phyloP scores from a whole-genome alignment of 129 eudicot genomes.

The Artemisia annua region DNA sequence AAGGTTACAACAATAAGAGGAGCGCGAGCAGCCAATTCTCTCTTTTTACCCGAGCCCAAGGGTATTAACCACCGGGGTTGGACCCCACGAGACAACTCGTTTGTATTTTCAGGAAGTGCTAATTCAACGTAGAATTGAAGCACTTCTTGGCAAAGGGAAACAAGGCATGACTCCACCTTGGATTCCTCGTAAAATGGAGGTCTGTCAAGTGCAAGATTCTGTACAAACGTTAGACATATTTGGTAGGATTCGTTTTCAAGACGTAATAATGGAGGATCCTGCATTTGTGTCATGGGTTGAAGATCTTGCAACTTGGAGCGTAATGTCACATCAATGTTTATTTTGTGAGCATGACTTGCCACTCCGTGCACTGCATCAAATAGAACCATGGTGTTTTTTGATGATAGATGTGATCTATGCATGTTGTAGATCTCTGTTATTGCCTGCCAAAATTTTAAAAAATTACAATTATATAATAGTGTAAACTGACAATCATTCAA shows the following conservation, averaged over 20 bases:
- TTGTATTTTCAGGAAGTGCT: conserved; percentile 41
- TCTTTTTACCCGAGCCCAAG: conserved; percentile 72
- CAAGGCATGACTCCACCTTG: conserved; percentile 71
- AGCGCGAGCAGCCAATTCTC: conserved; percentile 82
- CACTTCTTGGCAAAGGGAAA: conserved; percentile 75
- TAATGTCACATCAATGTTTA: conserved; percentile 51
- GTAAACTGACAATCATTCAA: background rate
- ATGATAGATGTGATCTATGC: conserved; percentile 64
- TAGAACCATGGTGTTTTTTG: conserved; percentile 49
- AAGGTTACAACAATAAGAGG: conserved; percentile 74
- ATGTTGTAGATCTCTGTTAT: conserved; percentile 77
- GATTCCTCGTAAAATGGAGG: conserved; percentile 54
- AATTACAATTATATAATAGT: background rate
- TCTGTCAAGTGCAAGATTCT: conserved; percentile 64
- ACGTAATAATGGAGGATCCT: conserved; percentile 91
- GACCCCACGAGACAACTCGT: conserved; percentile 32
- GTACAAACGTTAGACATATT: conserved; percentile 70
- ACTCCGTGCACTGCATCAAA: conserved; percentile 66
- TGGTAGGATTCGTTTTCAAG: conserved; percentile 93
- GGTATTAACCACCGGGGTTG: conserved; percentile 60
- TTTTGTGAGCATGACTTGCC: conserved; percentile 82
- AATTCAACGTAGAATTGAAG: conserved; percentile 59
- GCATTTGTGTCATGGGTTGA: conserved; percentile 80
- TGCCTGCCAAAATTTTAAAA: conserved; percentile 50
- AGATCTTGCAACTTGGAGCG: conserved; percentile 77